These are phyloP conservation scores for Zelonia costaricensis DNA, from an alignment of 208 protist species.

Conservation along the genomic window DNA sequence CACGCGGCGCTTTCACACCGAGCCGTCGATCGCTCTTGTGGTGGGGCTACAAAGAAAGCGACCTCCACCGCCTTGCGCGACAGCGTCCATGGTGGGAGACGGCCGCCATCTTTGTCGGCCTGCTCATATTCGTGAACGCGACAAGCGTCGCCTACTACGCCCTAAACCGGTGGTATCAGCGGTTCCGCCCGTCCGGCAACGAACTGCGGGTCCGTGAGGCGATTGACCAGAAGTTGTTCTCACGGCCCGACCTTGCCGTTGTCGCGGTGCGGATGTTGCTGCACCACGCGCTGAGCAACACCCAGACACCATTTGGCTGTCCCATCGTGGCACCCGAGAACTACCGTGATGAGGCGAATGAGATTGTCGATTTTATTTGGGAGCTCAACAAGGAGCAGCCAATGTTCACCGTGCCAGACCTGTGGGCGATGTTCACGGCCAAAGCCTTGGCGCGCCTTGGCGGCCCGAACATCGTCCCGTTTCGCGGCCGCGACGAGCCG, in stretches of 20 bases:
- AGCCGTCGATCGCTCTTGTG: constrained; percentile 29
- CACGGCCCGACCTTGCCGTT: constrained; percentile 77
- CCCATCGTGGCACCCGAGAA: constrained; percentile 79
- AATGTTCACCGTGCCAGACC: constrained; percentile 73
- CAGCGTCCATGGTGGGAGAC: constrained; percentile 88
- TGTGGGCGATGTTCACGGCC: constrained; percentile 76
- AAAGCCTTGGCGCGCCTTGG: constrained; percentile 79
- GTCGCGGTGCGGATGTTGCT: constrained; percentile 76
- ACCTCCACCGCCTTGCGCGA: constrained; percentile 73
- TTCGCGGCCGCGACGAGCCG: constrained; percentile 54
- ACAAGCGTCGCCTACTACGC: constrained; percentile 56
- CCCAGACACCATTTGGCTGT: constrained; percentile 75
- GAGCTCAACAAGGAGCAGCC: constrained; percentile 65
- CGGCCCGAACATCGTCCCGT: constrained; percentile 61
- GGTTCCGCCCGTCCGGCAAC: constrained; percentile 71
- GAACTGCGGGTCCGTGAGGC: constrained; percentile 49
- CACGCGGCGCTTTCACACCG: constrained; percentile 9
- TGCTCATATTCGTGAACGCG: constrained; percentile 75
- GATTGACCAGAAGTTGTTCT: constrained; percentile 76
- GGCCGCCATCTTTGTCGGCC: constrained; percentile 58
- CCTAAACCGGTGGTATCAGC: constrained; percentile 72
- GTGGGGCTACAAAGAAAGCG: constrained; percentile 66
- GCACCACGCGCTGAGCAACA: constrained; percentile 70
- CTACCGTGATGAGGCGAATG: constrained; percentile 60
- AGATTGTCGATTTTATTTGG: constrained; percentile 67